Percentiles rank a stretch among this genome's conserved stretches.
Evolutionary conservation across 768 basidiomycete genomes (phyloP).

Genomic region (Gloeophyllum trabeum): DNA sequence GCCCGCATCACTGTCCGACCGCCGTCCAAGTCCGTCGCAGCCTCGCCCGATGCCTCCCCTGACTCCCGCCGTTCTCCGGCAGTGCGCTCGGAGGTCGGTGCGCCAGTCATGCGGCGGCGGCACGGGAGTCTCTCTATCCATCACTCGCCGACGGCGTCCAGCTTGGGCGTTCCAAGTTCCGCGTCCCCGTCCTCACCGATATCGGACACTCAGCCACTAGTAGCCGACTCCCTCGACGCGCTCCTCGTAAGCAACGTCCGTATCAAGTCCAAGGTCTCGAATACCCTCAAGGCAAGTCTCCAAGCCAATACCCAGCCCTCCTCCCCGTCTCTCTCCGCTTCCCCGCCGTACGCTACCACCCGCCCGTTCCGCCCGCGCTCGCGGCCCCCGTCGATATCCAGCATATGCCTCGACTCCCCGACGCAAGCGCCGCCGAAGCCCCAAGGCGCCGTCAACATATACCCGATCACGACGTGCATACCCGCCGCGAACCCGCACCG

Average conservation of each 20-base stretch:
- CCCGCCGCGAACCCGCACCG: conserved; percentile 53
- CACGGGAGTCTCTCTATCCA: too few species aligned
- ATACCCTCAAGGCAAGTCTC: conserved; percentile 25
- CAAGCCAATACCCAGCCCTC: conserved; percentile 2
- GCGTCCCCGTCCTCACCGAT: background rate
- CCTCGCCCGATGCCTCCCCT: background rate
- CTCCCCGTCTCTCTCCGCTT: conserved; percentile 8
- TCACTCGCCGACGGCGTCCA: background rate
- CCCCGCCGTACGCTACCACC: conserved; percentile 7
- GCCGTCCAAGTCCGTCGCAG: background rate
- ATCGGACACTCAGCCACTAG: background rate
- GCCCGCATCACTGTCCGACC: background rate
- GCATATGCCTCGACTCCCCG: conserved; percentile 11
- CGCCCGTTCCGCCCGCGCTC: conserved; percentile 8
- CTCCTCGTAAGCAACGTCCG: conserved; percentile 10
- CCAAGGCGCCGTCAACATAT: conserved; percentile 10
- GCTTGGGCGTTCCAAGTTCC: background rate
- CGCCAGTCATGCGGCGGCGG: too few species aligned
- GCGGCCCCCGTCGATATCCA: conserved; percentile 20
- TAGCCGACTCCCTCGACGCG: background rate
- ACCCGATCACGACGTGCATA: conserved; percentile 45
- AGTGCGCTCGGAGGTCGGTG: background rate
- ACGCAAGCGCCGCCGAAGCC: conserved; percentile 12
- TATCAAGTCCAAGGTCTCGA: conserved; percentile 55
- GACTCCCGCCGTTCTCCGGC: background rate